A percentile compares a stretch with the other conserved stretches of the same genome.
These are phyloP conservation scores for Phytopythium delawarense DNA, from an alignment of 352 stramenopile genomes.

Conservation along the genomic window DNA sequence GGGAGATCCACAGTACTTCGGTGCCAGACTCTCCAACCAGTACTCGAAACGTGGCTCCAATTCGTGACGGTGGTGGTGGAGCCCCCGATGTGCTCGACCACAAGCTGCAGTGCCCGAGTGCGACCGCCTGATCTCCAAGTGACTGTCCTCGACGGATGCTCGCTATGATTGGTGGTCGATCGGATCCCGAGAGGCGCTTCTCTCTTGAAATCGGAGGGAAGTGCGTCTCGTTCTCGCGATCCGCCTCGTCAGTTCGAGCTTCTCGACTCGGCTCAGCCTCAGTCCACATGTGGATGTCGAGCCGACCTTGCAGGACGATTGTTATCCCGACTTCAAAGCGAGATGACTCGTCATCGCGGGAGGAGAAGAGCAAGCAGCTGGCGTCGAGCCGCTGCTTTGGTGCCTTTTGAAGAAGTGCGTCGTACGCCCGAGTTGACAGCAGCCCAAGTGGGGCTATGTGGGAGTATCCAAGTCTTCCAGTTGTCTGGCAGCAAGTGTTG, in stretches of 20 bases:
- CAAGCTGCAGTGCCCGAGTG: constrained; percentile 29
- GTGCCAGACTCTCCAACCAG: constrained; percentile 34
- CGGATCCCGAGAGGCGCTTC: not conserved
- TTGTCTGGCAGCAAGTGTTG: not conserved
- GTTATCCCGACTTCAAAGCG: not conserved
- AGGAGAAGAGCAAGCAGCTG: constrained; percentile 3
- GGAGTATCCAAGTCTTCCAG: not conserved
- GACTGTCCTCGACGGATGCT: constrained; percentile 36
- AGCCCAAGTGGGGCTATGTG: constrained; percentile 3
- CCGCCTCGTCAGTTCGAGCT: not conserved
- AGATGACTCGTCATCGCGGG: not conserved
- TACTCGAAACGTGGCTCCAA: constrained; percentile 22
- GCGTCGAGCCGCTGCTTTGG: not conserved
- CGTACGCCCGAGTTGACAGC: not conserved
- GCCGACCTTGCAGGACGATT: constrained; percentile 1
- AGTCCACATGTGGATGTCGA: constrained; percentile 5
- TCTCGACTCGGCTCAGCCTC: not conserved
- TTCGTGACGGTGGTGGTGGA: constrained; percentile 7
- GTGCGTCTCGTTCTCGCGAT: not conserved
- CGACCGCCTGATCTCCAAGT: constrained; percentile 53
- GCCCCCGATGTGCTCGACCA: constrained; percentile 10
- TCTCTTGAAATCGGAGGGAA: not conserved
- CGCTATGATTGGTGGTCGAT: constrained; percentile 15
- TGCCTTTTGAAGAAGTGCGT: not conserved
- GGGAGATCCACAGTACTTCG: constrained; percentile 41